Percentiles rank a stretch among this genome's conserved stretches.
Evolutionary conservation across 2,329 filamentous ascomycete genomes (phyloP).

Genomic region (Sarocladium brachiariae): DNA sequence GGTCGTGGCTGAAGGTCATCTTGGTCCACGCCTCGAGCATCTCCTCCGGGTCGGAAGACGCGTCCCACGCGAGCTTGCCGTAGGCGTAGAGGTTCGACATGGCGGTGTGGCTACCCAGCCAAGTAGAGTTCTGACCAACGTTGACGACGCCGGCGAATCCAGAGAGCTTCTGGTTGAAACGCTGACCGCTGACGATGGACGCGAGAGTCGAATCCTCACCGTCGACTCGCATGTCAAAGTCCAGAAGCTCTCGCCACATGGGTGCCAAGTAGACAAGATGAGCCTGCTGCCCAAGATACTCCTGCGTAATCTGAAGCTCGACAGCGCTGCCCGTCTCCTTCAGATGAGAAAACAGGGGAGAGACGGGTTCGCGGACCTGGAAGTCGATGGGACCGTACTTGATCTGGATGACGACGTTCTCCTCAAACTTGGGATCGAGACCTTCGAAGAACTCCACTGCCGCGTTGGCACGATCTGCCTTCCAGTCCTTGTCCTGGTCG

Average conservation of each 20-base stretch:
- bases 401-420: slow-evolving; percentile 66
- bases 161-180: slow-evolving; percentile 49
- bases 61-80: slow-evolving; percentile 60
- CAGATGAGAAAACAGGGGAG: slow-evolving; percentile 54
- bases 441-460: slow-evolving; percentile 60
- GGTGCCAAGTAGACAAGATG: slow-evolving; percentile 63
- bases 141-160: slow-evolving; percentile 63
- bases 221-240: slow-evolving; percentile 60
- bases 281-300: slow-evolving; percentile 64
- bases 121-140: slow-evolving; percentile 58
- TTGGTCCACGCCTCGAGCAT: slow-evolving; percentile 61
- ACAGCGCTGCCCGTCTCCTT: slow-evolving; percentile 42
- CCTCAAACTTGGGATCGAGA: slow-evolving; percentile 59
- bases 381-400: slow-evolving; percentile 71
- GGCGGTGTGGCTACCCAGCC: slow-evolving; percentile 62
- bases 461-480: slow-evolving; percentile 61
- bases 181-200: slow-evolving; percentile 54
- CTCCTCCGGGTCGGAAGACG: slow-evolving; percentile 30
- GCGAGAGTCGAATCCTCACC: slow-evolving; percentile 46
- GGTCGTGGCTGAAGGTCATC: slow-evolving; percentile 55
- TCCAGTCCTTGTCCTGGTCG: slow-evolving; percentile 54
- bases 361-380: slow-evolving; percentile 47
- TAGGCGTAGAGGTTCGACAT: slow-evolving; percentile 69
- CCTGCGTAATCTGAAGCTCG: slow-evolving; percentile 61
- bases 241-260: slow-evolving; percentile 60